Evolutionary conservation across 2,329 filamentous ascomycete genomes (phyloP), one percentile per base, ranked within the genome.

Genomic region (Penicillium sp.): DNA sequence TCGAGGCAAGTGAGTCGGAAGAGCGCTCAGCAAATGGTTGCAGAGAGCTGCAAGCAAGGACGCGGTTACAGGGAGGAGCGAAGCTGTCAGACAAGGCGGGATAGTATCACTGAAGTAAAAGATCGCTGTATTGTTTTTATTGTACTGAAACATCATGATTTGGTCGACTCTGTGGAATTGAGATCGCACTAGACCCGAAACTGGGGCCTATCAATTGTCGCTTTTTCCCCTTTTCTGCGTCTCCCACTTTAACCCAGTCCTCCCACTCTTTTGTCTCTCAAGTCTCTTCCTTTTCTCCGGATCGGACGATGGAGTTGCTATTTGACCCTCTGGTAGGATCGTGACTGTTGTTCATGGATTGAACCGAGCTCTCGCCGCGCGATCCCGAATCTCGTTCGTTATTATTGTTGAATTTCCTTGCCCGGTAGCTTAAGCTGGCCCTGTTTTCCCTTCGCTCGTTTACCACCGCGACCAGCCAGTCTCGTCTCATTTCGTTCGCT

Each of bases 301-400:
- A 57, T 46, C 61, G 49, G 63, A 66, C 51, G 60, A 68, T 65
- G 54, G 64, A 64, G 62, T 62, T 64, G 68, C 61, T 61, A 60
- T 66, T 67, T 67, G 63, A 64, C 54, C 68, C 68, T 70, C 69
- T 72, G 69, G 69, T 67, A 72, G 70, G 71, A 66, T 71, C 64
- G 65, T 68, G 70, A 67, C 66, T 64, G 62, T 67, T 64, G 62
- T 64, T 41, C 60, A 66, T 65, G 61, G 62, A 65, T 63, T 66
- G 64, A 63, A 58, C 48, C 26, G 48, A 58, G 21, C 56, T 54
- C 52, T 50, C 47, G 55, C 49, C 26, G 47, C 46, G 47, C 35
- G 11, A 52, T 61, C 56, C 60, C 58, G 59, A 62, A 56, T 62
- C 57, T 51, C 59, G 60, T 67, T 61, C 54, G 61, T 66, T 56